Evolutionary conservation across 768 basidiomycete species (phyloP).

Genomic region (Lactarius hengduanensis): DNA sequence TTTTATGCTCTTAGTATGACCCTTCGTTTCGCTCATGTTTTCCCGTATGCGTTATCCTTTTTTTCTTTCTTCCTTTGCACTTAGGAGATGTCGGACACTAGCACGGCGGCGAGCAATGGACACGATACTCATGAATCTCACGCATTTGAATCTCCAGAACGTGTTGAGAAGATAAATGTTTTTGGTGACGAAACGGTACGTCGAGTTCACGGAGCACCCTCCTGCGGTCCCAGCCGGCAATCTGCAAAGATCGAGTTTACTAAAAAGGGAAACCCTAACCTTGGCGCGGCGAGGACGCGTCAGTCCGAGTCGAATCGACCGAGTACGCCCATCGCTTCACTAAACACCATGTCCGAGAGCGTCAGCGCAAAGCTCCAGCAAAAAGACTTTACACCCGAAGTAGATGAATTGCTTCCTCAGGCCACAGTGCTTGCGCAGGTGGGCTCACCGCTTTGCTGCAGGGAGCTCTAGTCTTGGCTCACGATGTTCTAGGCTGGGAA

Average conservation of each 20-base stretch:
- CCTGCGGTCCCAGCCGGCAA: too few species aligned
- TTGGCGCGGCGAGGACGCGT: constrained; percentile 36
- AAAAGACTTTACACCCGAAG: constrained; percentile 84
- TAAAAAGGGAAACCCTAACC: constrained; percentile 29
- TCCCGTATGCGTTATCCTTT: constrained; percentile 30
- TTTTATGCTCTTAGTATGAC: constrained; percentile 35
- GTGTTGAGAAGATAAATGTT: not conserved
- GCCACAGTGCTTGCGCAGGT: constrained; percentile 72
- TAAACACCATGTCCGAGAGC: constrained; percentile 62
- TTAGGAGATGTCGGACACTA: constrained; percentile 22
- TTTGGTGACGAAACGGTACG: too few species aligned
- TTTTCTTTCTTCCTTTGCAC: constrained; percentile 17
- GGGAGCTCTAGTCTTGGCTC: constrained; percentile 4
- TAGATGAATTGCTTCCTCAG: constrained; percentile 70
- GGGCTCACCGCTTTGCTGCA: constrained; percentile 28
- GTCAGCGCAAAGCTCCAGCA: constrained; percentile 68
- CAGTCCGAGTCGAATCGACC: constrained; percentile 30
- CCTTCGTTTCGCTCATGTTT: constrained; percentile 25
- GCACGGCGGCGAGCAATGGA: constrained; percentile 27
- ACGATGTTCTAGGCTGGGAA: constrained; percentile 59
- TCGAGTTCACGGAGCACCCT: not conserved
- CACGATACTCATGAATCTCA: constrained; percentile 45
- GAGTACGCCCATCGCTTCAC: constrained; percentile 3
- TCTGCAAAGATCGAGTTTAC: constrained; percentile 15
- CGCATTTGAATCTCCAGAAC: constrained; percentile 25